Evolutionary conservation across 352 stramenopile species (phyloP), one percentile per base, ranked within the genome.

Genomic region (Pythium rhizo-oryzae): DNA sequence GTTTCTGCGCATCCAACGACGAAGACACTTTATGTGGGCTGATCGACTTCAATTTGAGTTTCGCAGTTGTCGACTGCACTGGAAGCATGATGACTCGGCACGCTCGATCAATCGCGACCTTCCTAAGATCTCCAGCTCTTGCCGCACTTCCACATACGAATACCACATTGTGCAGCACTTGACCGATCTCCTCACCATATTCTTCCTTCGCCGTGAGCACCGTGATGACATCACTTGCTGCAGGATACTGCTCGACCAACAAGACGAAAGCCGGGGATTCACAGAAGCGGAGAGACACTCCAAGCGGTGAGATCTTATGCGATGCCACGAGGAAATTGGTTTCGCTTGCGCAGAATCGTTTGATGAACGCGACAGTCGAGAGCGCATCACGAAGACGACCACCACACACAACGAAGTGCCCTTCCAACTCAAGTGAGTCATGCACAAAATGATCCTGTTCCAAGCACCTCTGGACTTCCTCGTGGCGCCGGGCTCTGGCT

Each of bases 331-430:
- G 37, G 28, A 52, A 3, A 16, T 51, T 49, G 19, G 15, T 56
- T 44, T 67, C 65, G 25, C 28, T 30, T 1, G 16, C n/a, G 16
- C 50, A 67, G 19, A 72, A 72, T 1, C 47, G 58, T 37, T 59
- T 66, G 52, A 72, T 72, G 46, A 56, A 59, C 7, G 58, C 65
- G 13, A 67, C 65, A 41, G 67, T 60, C 5, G 65, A 67, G 12
- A 72, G 52, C 1, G 54, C n/a, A 51, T 72, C 59, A n/a, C 59
- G 60, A 59, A 73, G 59, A 1, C 54, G 33, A 37, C 68, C 61
- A 25, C 61, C 72, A 33, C 68, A 75, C 8, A 78, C 33, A 50
- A 76, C 64, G 41, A 76, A 69, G 24, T 78, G 72, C 18, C 43
- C 55, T 18, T 64, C 23, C 5, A 75, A 37, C 11, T 62, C 19